Evolutionary conservation across 305 asterid genomes (phyloP).

Genomic region (Plantago lanceolata): DNA sequence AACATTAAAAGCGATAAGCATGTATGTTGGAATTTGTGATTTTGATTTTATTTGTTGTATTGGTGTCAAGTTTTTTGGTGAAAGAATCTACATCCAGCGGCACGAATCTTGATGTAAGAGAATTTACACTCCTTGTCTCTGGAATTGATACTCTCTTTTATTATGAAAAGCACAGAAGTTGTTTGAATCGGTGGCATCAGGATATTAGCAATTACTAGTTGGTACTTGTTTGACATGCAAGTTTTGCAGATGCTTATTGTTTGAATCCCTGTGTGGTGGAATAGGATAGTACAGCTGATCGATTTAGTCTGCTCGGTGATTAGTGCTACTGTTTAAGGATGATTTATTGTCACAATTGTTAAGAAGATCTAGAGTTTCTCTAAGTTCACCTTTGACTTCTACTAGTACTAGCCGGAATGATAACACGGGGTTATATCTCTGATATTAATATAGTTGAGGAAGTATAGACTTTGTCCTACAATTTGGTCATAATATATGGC

Average conservation of each 20-base stretch:
- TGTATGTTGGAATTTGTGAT: not conserved
- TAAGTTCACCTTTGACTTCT: not conserved
- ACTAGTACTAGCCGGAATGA: not conserved
- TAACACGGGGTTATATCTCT: not conserved
- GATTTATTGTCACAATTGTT: constrained; percentile 5
- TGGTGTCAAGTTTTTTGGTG: no score
- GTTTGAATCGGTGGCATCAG: no score
- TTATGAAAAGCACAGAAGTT: no score
- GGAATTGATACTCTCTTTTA: no score
- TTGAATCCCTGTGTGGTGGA: not conserved
- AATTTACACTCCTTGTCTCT: no score
- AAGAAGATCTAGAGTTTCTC: not conserved
- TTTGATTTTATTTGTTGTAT: not conserved
- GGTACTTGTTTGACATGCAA: not conserved
- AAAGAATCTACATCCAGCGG: no score
- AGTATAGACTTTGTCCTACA: not conserved
- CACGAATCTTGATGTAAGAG: no score
- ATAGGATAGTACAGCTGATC: constrained; percentile 16
- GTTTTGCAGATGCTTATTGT: constrained; percentile 12
- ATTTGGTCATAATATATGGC: not conserved
- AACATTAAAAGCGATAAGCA: not conserved
- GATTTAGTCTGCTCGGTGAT: constrained; percentile 18
- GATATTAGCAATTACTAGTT: no score
- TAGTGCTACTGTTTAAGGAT: constrained; percentile 8
- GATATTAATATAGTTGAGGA: not conserved